Evolutionary conservation across 2,329 filamentous ascomycete species (phyloP), one percentile per base, ranked within the genome.

Genomic region (Cladosporium sp.): DNA sequence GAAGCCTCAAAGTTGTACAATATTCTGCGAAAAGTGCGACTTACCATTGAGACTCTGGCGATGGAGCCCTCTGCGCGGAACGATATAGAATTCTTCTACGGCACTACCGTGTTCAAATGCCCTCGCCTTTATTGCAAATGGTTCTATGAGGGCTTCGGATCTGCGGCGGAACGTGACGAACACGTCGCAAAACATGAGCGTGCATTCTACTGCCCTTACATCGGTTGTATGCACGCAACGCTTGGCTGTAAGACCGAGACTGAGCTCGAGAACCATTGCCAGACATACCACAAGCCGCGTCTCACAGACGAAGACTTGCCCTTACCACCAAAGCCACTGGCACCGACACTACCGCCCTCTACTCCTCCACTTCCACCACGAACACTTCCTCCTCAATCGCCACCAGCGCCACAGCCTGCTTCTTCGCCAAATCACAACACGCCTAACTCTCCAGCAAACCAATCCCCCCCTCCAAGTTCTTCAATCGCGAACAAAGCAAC

Each of bases 121-220:
- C 54, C 65, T 14, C 61, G 63, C 8, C 32, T 67, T 21, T 64
- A 65, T 26, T 68, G 67, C 30, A 54, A 65, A 16, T 65, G 51
- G 57, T 68, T 66, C 39, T 46, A 62, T 26, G 59, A 61, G 23
- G 67, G 67, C 4, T 68, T 68, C 34, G 26, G 6, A 1, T n/a
- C 49, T 21, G 34, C 6, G 21, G 48, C 64, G 7, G 34, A 28
- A 18, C 65, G 67, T 1, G 36, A 65, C 2, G 34, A 54, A 13
- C 67, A 68, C 23, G 57, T 66, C 6, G 34, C 61, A 26, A 65
- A 66, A 56, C 67, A 68, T 39, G 58, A 66, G 3, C 65, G 65
- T 13, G 48, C 65, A 3, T 59, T 63, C 39, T 58, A 34, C 21
- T 68, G 67, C 28, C 28, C 63, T 23, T 25, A 34, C 21, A 5